Percentiles rank a stretch among this genome's conserved stretches.
Evolutionary conservation across 1,139 yeast species (phyloP).

Genomic region (Cylindricascospora bacillispora): DNA sequence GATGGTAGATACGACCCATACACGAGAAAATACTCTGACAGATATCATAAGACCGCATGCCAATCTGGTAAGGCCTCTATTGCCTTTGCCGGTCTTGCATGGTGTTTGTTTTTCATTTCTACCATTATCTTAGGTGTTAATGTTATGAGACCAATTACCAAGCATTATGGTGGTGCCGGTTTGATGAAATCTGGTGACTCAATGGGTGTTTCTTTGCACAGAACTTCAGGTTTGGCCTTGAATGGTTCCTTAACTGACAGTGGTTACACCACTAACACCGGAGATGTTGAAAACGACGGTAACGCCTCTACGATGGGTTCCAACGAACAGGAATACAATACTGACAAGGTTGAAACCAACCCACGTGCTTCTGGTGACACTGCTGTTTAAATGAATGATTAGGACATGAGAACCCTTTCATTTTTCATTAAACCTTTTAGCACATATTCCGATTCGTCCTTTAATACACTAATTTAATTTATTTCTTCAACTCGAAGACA

Average conservation of each 20-base stretch:
- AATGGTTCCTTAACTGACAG: conserved; percentile 5
- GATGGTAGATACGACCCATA: conserved; percentile 15
- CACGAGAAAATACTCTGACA: conserved; percentile 10
- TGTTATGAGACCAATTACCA: conserved; percentile 20
- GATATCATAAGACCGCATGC: conserved; percentile 14
- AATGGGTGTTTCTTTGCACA: conserved; percentile 10
- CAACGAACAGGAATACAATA: conserved; percentile 1
- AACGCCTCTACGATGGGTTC: conserved; percentile 3
- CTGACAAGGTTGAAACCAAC: conserved; percentile 1
- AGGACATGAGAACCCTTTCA: too few species aligned
- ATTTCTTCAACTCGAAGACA: too few species aligned
- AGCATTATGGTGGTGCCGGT: conserved; percentile 10
- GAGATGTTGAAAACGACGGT: conserved; percentile 3
- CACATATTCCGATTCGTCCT: too few species aligned
- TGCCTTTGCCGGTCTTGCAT: conserved; percentile 26
- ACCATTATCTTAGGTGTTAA: conserved; percentile 17
- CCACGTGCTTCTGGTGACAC: conserved; percentile 5
- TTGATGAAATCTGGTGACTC: conserved; percentile 12
- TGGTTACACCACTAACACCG: neutral
- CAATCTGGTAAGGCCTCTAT: conserved; percentile 24
- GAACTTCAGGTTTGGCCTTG: conserved; percentile 9
- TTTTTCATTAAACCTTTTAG: too few species aligned
- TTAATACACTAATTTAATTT: too few species aligned
- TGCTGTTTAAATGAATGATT: conserved; percentile 3
- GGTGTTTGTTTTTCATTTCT: conserved; percentile 17